Conservation (phyloP, 352 stramenopile species). For the Globisporangium irregulare region DNA sequence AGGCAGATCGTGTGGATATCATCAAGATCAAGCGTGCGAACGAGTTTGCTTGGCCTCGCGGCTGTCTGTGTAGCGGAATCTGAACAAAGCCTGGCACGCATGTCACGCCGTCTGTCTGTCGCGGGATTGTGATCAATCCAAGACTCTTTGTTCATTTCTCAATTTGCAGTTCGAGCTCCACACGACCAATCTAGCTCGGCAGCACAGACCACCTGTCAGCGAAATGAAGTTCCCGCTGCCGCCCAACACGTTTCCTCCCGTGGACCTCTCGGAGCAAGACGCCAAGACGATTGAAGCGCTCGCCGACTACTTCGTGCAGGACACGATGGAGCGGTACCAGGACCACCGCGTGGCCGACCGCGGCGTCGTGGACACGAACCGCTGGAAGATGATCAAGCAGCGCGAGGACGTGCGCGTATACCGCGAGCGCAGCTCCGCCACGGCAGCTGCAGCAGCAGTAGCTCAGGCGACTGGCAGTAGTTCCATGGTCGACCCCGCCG, state of each 20-base stretch:
- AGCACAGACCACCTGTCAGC: background rate
- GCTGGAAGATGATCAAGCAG: conserved; percentile 56
- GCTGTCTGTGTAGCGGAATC: background rate
- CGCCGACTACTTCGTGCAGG: conserved; percentile 35
- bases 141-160: background rate
- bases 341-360: conserved; percentile 30
- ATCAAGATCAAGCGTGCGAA: too few relatives aligned
- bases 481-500: background rate
- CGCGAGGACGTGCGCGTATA: conserved; percentile 22
- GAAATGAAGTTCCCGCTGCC: conserved; percentile 37
- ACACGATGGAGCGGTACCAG: conserved; percentile 44
- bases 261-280: conserved; percentile 40
- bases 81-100: background rate
- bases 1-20: too few relatives aligned
- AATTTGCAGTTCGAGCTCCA: background rate
- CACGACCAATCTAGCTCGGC: too few relatives aligned
- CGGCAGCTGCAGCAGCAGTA: too few relatives aligned
- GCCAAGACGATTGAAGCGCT: conserved; percentile 32
- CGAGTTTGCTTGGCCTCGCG: too few relatives aligned
- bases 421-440: conserved; percentile 6
- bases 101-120: background rate
- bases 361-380: conserved; percentile 31
- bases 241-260: conserved; percentile 34
- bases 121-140: background rate
- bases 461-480: background rate